Percentiles rank a stretch among this genome's conserved stretches.
Evolutionary conservation across 345 rosid species (phyloP).

Genomic region (Odontarrhena argentea): DNA sequence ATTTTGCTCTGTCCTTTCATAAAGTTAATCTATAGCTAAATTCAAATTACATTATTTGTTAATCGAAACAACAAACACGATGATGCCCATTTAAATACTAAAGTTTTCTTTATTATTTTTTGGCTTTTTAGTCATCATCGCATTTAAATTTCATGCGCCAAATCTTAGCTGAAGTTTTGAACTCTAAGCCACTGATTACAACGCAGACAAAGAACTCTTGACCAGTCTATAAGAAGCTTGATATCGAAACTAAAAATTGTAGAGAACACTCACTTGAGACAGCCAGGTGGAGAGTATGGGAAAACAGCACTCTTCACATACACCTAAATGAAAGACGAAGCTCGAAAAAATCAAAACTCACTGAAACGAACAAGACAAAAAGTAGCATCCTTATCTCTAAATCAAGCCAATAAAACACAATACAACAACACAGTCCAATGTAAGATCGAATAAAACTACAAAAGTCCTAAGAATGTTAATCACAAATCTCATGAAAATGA

Average conservation of each 20-base stretch:
- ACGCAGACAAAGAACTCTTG: slow-evolving; percentile 17
- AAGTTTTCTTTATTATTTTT: slow-evolving; percentile 7
- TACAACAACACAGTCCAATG: not conserved
- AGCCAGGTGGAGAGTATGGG: slow-evolving; percentile 84
- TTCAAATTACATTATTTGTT: not conserved
- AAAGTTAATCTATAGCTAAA: slow-evolving; percentile 2
- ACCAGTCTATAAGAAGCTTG: not conserved
- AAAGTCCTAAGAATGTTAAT: not conserved
- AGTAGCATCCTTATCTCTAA: not conserved
- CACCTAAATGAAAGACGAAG: slow-evolving; percentile 47
- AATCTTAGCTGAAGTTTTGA: not conserved
- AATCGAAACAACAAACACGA: not conserved
- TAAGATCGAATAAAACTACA: not conserved
- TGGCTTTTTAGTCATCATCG: slow-evolving; percentile 8
- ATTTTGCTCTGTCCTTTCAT: not conserved
- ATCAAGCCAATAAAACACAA: not conserved
- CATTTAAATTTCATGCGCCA: not conserved
- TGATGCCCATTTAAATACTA: not conserved
- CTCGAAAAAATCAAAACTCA: slow-evolving; percentile 8
- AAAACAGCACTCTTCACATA: slow-evolving; percentile 72
- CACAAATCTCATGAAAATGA: not conserved
- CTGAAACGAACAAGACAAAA: not conserved
- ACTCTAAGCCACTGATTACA: not conserved
- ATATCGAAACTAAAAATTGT: slow-evolving; percentile 6
- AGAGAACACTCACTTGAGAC: slow-evolving; percentile 62